Percentiles rank a stretch among this genome's conserved stretches.
These are phyloP conservation scores for Fraxinus americana DNA, from an alignment of 257 asterid genomes.

Conservation along the genomic window DNA sequence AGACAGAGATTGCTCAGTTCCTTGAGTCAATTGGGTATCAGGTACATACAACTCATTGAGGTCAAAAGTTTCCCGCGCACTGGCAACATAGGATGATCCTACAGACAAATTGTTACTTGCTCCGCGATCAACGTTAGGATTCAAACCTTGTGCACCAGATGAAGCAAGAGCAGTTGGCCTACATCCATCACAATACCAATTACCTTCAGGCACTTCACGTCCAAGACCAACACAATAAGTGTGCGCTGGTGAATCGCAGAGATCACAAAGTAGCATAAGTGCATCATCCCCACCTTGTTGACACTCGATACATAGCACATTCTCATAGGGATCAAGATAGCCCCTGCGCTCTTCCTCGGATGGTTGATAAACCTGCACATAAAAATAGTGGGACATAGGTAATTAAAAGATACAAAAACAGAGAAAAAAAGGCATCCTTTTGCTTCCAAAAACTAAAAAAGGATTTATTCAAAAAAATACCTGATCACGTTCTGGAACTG, in stretches of 20 bases:
- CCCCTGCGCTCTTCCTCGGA: conserved; percentile 93
- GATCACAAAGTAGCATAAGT: conserved; percentile 88
- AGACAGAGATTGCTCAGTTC: conserved; percentile 42
- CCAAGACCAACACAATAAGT: conserved; percentile 93
- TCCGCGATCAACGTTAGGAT: conserved; percentile 49
- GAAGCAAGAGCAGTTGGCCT: conserved; percentile 73
- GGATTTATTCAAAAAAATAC: conserved; percentile 34
- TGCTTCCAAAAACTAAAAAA: conserved; percentile 7
- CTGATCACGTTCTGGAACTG: conserved; percentile 92
- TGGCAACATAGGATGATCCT: conserved; percentile 52
- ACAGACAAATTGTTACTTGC: conserved; percentile 37
- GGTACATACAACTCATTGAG: conserved; percentile 82
- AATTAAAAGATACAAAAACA: conserved; percentile 10
- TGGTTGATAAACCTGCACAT: conserved; percentile 83
- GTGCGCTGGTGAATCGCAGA: conserved; percentile 90
- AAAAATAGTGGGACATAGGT: not conserved
- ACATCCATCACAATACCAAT: conserved; percentile 95
- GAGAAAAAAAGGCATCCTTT: not conserved
- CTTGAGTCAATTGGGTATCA: conserved; percentile 62
- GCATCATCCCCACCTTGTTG: conserved; percentile 87
- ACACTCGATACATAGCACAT: conserved; percentile 75
- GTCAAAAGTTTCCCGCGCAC: conserved; percentile 63
- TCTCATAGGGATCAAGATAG: conserved; percentile 79
- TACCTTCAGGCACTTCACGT: conserved; percentile 90
- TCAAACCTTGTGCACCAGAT: conserved; percentile 42